Percentiles rank a stretch among this genome's conserved stretches.
These are phyloP conservation scores for Nakazawaea wickerhamii DNA, from an alignment of 805 yeast genomes.

Conservation along the genomic window DNA sequence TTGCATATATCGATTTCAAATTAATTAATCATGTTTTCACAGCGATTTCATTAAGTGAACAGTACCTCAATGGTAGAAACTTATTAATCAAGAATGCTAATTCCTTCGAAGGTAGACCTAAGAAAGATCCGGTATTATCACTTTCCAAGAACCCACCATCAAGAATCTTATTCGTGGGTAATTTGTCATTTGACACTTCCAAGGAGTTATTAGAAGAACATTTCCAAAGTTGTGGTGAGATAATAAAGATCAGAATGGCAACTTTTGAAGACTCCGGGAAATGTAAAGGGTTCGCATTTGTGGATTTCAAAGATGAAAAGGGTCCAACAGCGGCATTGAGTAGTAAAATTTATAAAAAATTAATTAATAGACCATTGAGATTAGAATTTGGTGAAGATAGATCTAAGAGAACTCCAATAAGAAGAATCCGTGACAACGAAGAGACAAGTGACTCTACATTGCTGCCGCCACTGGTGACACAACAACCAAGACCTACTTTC, in stretches of 20 bases:
- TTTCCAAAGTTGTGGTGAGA: conserved; percentile 89
- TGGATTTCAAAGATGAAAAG: conserved; percentile 75
- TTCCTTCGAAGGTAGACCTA: conserved; percentile 86
- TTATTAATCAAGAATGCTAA: conserved; percentile 76
- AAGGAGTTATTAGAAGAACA: conserved; percentile 72
- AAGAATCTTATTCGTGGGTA: conserved; percentile 86
- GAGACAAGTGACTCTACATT: no score
- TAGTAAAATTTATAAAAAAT: conserved; percentile 58
- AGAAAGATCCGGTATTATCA: conserved; percentile 35
- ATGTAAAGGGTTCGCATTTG: conserved; percentile 93
- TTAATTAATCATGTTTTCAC: conserved; percentile 53
- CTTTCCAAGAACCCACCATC: conserved; percentile 80
- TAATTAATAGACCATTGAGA: conserved; percentile 72
- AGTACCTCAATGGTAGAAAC: conserved; percentile 75
- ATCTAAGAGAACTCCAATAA: conserved; percentile 61
- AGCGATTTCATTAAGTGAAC: conserved; percentile 66
- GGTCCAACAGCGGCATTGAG: conserved; percentile 81
- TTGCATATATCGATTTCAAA: conserved; percentile 83
- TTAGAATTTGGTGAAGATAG: conserved; percentile 95
- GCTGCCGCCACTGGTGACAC: conserved; percentile 13
- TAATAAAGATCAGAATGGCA: conserved; percentile 84
- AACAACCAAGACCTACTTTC: conserved; percentile 5
- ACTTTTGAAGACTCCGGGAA: conserved; percentile 96
- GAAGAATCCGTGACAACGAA: conserved; percentile 23
- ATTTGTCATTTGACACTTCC: conserved; percentile 87